phyloP scores from a whole-genome alignment of 768 basidiomycete genomes.

The Rhizopogon salebrosus region DNA sequence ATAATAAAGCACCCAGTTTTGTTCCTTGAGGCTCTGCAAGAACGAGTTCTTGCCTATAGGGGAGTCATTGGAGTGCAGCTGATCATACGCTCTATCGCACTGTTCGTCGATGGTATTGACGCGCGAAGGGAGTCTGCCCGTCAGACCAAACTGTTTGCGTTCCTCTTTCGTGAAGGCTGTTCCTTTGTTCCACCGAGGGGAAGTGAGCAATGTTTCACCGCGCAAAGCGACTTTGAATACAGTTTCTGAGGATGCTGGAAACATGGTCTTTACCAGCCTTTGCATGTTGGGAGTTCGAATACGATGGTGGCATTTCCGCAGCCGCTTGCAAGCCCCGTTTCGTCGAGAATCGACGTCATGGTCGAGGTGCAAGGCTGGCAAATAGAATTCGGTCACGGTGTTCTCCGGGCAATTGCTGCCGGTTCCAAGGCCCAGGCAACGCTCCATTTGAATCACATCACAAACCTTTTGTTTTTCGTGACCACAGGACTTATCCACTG shows the following conservation, averaged over 20 bases:
- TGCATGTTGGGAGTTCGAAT: not conserved
- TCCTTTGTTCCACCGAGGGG: constrained; percentile 74
- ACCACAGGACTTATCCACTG: constrained; percentile 5
- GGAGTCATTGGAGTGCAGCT: constrained; percentile 35
- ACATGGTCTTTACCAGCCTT: not conserved
- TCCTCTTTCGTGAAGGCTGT: constrained; percentile 69
- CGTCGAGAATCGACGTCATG: no score
- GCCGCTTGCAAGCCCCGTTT: no score
- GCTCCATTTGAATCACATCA: not conserved
- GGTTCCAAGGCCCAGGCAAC: not conserved
- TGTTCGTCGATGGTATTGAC: constrained; percentile 73
- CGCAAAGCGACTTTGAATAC: constrained; percentile 45
- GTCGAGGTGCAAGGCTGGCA: not conserved
- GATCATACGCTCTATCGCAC: constrained; percentile 66
- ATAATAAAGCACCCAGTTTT: constrained; percentile 83
- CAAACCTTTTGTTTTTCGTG: not conserved
- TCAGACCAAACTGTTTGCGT: constrained; percentile 62
- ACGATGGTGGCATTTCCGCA: not conserved
- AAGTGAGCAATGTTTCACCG: constrained; percentile 58
- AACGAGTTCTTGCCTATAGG: constrained; percentile 69
- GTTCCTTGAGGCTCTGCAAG: constrained; percentile 67
- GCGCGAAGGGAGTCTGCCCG: constrained; percentile 43
- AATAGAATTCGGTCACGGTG: constrained; percentile 11
- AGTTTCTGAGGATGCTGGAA: constrained; percentile 5
- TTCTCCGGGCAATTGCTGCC: constrained; percentile 12